Evolutionary conservation across 371 early-diverging fungal genomes (phyloP).

Genomic region (Mucor indicus): DNA sequence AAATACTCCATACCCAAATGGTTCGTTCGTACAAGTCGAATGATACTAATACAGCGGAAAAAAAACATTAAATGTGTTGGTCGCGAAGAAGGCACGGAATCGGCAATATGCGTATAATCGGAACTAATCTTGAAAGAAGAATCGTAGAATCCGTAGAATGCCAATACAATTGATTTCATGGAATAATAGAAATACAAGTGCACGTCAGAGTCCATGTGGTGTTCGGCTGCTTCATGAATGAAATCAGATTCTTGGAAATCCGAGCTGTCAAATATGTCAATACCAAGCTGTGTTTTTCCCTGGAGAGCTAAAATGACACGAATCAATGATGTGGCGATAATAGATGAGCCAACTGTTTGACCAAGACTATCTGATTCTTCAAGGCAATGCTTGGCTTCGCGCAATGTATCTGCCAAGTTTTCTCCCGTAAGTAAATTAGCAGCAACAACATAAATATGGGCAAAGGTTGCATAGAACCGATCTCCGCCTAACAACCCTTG

Average conservation of each 20-base stretch:
- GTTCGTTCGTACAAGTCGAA: constrained; percentile 19
- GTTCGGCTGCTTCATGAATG: constrained; percentile 6
- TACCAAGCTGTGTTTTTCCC: constrained; percentile 33
- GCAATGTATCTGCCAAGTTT: constrained; percentile 30
- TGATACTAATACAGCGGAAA: constrained; percentile 36
- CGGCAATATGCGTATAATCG: constrained; percentile 22
- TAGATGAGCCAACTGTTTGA: constrained; percentile 19
- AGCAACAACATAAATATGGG: constrained; percentile 32
- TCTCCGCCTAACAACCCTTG: constrained; percentile 43
- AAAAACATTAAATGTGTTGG: constrained; percentile 42
- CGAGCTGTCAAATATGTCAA: constrained; percentile 38
- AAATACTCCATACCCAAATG: not conserved
- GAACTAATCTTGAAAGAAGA: constrained; percentile 28
- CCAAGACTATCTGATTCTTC: constrained; percentile 28
- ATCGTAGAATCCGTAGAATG: constrained; percentile 30
- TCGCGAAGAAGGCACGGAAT: constrained; percentile 32
- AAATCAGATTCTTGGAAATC: constrained; percentile 30
- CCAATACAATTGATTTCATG: constrained; percentile 28
- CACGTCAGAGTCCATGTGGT: not conserved
- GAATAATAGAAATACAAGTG: constrained; percentile 31
- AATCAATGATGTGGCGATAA: constrained; percentile 28
- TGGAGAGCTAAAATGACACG: constrained; percentile 39
- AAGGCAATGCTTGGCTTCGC: constrained; percentile 34
- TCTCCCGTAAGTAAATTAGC: constrained; percentile 32
- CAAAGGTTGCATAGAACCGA: constrained; percentile 39